Base-by-base conservation (phyloP, 2,329 filamentous ascomycete genomes). In the Fusarium avenaceum region DNA sequence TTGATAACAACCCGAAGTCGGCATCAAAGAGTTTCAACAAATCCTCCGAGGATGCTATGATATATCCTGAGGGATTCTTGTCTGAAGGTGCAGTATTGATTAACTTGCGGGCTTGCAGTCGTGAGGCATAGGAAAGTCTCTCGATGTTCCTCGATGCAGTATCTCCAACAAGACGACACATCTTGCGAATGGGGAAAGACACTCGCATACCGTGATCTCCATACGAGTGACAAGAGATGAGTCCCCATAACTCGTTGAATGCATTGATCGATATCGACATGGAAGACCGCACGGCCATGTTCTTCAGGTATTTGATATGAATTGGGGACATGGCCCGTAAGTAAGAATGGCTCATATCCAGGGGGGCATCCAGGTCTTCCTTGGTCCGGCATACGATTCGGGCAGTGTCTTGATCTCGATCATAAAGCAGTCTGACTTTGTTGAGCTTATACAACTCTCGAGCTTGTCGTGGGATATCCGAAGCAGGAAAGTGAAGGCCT, bases 221-320 rank as follows among this genome's bases (percentile, higher is more conserved):
- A 72, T 97, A 97, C 0, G 90, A 88, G 75, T 97, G 94, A 63
- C 93, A 97, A 2, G 93, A 89, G 40, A 97, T 93, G 28, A 97
- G 81, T 0, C 94, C 94, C 94, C 94, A 97, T 0, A 97, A 80
- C 71, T 96, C 91, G 70, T 87, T 85, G 72, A 96, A 96, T 0
- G 92, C 92, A 67, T 93, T 96, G 74, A 97, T 92, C 2, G 93
- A 96, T 63, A 97, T 94, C 1, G 93, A 97, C 93, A 97, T 97
- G 67, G 93, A 97, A 0, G 93, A 93, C n/a, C 93, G 89, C 1
- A 97, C 93, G 9, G 90, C 90, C 94, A 97, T 97, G 75, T 97
- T 94, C 7, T 82, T 86, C 4, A 97, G 83, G 72, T 97, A 97
- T 74, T 96, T 96, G 55, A 97, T 78, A 74, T 96, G 93, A 42